phyloP scores from a whole-genome alignment of 2,329 filamentous ascomycete genomes.

The Emergomyces africanus region DNA sequence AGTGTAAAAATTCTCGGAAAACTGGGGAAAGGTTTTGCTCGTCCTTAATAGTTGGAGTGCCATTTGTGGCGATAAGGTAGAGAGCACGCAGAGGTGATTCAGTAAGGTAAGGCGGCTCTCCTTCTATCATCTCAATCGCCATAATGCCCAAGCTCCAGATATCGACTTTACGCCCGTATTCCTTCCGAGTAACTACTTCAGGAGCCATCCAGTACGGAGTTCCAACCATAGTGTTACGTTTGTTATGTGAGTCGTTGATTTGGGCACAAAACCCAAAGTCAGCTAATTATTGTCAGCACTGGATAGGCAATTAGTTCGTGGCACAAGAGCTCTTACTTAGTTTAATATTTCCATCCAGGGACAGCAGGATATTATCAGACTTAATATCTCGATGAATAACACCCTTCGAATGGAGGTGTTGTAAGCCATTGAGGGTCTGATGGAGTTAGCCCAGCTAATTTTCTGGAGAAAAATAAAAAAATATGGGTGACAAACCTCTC shows the following conservation, averaged over 20 bases:
- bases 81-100: slow-evolving; percentile 86
- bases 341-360: slow-evolving; percentile 91
- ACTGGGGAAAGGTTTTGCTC: slow-evolving; percentile 67
- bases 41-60: slow-evolving; percentile 89
- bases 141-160: slow-evolving; percentile 99
- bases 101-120: slow-evolving; percentile 91
- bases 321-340: slow-evolving; percentile 53
- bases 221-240: slow-evolving; percentile 97
- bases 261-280: slow-evolving; percentile 99
- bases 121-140: slow-evolving; percentile 99
- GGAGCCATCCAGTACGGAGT: slow-evolving; percentile 99
- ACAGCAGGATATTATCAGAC: slow-evolving; percentile 93
- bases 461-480: neutral
- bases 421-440: slow-evolving; percentile 71
- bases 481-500: slow-evolving; percentile 48
- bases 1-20: slow-evolving; percentile 83
- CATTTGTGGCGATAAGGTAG: slow-evolving; percentile 94
- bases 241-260: slow-evolving; percentile 93
- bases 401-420: slow-evolving; percentile 92
- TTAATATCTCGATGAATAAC: slow-evolving; percentile 99
- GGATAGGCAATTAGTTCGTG: slow-evolving; percentile 16
- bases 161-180: slow-evolving; percentile 96
- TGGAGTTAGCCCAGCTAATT: neutral
- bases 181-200: slow-evolving; percentile 92
- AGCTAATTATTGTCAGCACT: slow-evolving; percentile 39